Evolutionary conservation across 192 early-diverging fungal genomes (phyloP).

Genomic region (Coemansia sp.): DNA sequence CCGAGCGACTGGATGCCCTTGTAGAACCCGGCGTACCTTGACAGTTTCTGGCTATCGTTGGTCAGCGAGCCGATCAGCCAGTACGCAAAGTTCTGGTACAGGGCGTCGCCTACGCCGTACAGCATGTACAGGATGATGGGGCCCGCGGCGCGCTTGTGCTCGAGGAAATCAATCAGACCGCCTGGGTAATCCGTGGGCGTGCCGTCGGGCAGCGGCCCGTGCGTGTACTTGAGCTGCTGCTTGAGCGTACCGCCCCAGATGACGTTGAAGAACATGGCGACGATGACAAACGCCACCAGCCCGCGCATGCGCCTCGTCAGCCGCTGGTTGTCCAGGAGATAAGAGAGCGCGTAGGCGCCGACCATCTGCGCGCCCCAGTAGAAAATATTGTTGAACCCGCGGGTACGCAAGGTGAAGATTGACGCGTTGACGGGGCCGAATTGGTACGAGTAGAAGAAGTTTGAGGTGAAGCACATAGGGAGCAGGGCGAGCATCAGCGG

Average conservation of each 20-base stretch:
- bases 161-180: slow-evolving; percentile 42
- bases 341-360: slow-evolving; percentile 64
- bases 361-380: slow-evolving; percentile 78
- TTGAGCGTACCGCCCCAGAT: slow-evolving; percentile 63
- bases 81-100: slow-evolving; percentile 75
- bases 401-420: slow-evolving; percentile 67
- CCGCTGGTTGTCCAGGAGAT: slow-evolving; percentile 59
- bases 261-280: slow-evolving; percentile 46
- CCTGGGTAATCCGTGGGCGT: slow-evolving; percentile 25
- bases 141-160: slow-evolving; percentile 52
- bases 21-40: slow-evolving; percentile 78
- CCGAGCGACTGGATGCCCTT: slow-evolving; percentile 79
- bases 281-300: slow-evolving; percentile 52
- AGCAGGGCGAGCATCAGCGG: slow-evolving; percentile 63
- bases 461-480: too few relatives aligned
- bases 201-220: slow-evolving; percentile 17
- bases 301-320: slow-evolving; percentile 60
- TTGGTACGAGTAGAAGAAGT: slow-evolving; percentile 73
- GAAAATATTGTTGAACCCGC: slow-evolving; percentile 69
- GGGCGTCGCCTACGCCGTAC: slow-evolving; percentile 73
- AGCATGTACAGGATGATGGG: slow-evolving; percentile 66
- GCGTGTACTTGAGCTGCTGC: slow-evolving; percentile 58
- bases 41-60: slow-evolving; percentile 66
- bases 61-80: slow-evolving; percentile 83
- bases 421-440: slow-evolving; percentile 63